Evolutionary conservation across 2,329 filamentous ascomycete genomes (phyloP), one percentile per base, ranked within the genome.

Genomic region (Stachybotrys chlorohalonatus): DNA sequence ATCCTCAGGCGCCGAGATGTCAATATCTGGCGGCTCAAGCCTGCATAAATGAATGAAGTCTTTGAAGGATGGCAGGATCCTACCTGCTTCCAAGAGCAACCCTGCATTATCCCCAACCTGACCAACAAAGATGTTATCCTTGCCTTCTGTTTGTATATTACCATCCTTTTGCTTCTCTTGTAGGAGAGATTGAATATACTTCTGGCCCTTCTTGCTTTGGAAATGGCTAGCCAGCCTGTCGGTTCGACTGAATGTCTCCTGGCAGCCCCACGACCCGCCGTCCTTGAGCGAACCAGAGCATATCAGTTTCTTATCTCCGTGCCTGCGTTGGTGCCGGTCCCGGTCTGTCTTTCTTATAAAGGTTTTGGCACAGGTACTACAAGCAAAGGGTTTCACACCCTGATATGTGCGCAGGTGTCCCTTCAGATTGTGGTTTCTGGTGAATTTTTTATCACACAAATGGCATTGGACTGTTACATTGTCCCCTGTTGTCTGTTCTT

Each of bases 201-300:
- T 45, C 36, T 52, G 31, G 13, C 50, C 50, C 17, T 11, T 45
- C 36, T 52, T 52, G 17, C 50, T 52, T 8, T n/a, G 31, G 11
- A 52, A 16, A 42, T 52, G 50, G 50, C 45, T 32, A 7, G 49
- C 50, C 17, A 52, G 36, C 50, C 45, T 52, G 17, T 52, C 50
- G 3, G 32, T 13, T 13, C 50, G 31, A 11, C 50, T n/a, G 45
- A 52, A 52, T 6, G 50, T 32, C n/a, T 11, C 50, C 16, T 36
- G 31, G 17, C 50, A 52, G 13, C 50, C 50, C 50, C 50, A 52
- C 5, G 32, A 42, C 7, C 36, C 16, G 1, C 36, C 50, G 39
- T 52, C 7, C 17, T 52, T 45, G 13, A 52, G 24, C 5, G 13
- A 11, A 24, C 50, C 50, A 2, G 32, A 24, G 32, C 50, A 52